Base-by-base conservation (phyloP, 768 basidiomycete genomes). In the Phaeolepiota aurea region DNA sequence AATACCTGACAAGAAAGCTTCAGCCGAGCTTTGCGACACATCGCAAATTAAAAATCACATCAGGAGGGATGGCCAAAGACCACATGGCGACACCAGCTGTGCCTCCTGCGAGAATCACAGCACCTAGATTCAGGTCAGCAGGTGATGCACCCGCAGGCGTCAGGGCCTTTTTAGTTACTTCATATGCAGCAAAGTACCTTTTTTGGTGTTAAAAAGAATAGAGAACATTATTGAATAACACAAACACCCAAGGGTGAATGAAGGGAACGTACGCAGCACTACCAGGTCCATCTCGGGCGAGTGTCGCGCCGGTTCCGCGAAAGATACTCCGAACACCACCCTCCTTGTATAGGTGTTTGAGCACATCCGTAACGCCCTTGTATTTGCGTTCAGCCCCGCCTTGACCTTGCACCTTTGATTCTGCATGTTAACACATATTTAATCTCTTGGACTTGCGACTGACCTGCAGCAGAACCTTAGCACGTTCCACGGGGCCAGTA, bases 21-120 rank as follows among this genome's bases (percentile, higher is more conserved):
- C 37, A 45, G 34, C 25, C n/a, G 15, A 14, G 14, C 28, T 31
- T 31, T 9, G 14, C 28, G 14, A 31, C 28, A 10, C 14, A 9
- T 31, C 9, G 18, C 31, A 35, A 46, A 22, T 20, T 20, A 12
- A 47, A 40, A 69, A 86, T 48, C 54, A 91, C 93, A 59, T 99
- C 94, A 34, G 94, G 93, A 36, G 96, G 96, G 50, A 99, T 96
- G 18, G 89, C 94, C 50, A 98, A 71, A 13, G 87, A 71, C 96
- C 96, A 99, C 96, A 99, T 98, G 25, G 92, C 92, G 3, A 98
- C 77, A 50, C 96, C 96, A 1, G 96, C 96, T 30, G 77, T 81
- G 40, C 93, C 96, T 48, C 96, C 96, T 38, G 94, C 91, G 41
- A 92, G 44, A 49, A 98, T 85, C 51, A 98, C 76, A 13, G 87